Percentiles rank a stretch among this genome's conserved stretches.
phyloP scores from a whole-genome alignment of 768 basidiomycete genomes.

The Mycena epipterygia region DNA sequence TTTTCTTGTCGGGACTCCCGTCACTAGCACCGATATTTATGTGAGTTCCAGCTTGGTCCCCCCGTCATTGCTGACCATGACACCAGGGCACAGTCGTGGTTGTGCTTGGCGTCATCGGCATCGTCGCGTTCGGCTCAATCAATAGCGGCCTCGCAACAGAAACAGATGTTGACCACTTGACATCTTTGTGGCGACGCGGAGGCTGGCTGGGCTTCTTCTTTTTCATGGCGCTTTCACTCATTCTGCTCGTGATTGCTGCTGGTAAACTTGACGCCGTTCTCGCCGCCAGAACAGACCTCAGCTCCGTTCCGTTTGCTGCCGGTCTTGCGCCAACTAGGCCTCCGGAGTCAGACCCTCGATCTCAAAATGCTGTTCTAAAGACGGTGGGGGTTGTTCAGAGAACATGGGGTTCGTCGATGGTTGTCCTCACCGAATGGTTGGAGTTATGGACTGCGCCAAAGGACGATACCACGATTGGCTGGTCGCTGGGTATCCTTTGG shows the following conservation, averaged over 20 bases:
- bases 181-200: conserved; percentile 85
- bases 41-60: conserved; percentile 55
- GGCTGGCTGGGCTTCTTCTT: conserved; percentile 96
- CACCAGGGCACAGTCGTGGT: conserved; percentile 85
- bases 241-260: conserved; percentile 76
- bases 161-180: conserved; percentile 82
- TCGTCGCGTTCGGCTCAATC: conserved; percentile 88
- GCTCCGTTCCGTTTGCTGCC: conserved; percentile 65
- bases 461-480: conserved; percentile 88
- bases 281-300: conserved; percentile 76
- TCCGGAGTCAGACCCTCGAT: conserved; percentile 14
- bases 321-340: conserved; percentile 45
- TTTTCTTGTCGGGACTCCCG: conserved; percentile 88
- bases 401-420: conserved; percentile 62
- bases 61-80: not conserved
- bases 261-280: conserved; percentile 82
- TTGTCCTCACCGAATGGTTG: conserved; percentile 70
- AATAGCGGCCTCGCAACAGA: conserved; percentile 84
- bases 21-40: conserved; percentile 87
- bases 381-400: conserved; percentile 50
- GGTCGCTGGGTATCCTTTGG: conserved; percentile 95
- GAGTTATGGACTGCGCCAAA: conserved; percentile 84
- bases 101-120: conserved; percentile 87
- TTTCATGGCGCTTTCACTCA: conserved; percentile 78
- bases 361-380: conserved; percentile 21